Evolutionary conservation across 2,329 filamentous ascomycete species (phyloP).

Genomic region (Pestalotiopsis sp.): DNA sequence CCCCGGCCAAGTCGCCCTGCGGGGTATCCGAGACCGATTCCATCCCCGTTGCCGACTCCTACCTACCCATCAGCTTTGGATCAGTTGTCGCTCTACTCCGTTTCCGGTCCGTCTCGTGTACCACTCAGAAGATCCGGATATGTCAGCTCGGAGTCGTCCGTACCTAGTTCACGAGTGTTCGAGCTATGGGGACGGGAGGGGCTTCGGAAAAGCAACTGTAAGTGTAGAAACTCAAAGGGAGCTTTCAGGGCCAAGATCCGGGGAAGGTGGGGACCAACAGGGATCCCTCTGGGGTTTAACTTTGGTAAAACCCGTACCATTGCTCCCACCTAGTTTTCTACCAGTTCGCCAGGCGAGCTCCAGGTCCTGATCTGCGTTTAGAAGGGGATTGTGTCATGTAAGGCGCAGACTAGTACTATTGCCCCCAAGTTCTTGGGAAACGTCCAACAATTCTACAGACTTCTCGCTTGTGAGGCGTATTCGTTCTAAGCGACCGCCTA

Average conservation of each 20-base stretch:
- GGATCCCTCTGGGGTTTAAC: not conserved
- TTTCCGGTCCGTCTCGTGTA: not conserved
- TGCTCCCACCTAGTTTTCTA: not conserved
- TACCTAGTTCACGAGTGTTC: no score
- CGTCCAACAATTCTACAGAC: no score
- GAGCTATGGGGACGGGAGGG: not conserved
- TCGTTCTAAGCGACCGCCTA: no score
- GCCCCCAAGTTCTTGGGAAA: no score
- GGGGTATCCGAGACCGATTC: not conserved
- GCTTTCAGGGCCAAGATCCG: not conserved
- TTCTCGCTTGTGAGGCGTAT: no score
- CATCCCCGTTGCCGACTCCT: not conserved
- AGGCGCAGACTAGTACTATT: no score
- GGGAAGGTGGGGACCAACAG: not conserved
- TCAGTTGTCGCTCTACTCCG: not conserved
- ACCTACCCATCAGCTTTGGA: not conserved
- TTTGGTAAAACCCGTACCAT: not conserved
- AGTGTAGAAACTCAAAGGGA: not conserved
- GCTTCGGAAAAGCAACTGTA: not conserved
- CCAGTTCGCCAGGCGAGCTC: no score
- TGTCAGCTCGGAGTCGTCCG: not conserved
- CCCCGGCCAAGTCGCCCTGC: not conserved
- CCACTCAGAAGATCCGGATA: not conserved
- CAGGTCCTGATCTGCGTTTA: no score
- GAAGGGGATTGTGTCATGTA: no score